Conservation (phyloP, 257 asterid species). For the Oldenlandia corymbosa region DNA sequence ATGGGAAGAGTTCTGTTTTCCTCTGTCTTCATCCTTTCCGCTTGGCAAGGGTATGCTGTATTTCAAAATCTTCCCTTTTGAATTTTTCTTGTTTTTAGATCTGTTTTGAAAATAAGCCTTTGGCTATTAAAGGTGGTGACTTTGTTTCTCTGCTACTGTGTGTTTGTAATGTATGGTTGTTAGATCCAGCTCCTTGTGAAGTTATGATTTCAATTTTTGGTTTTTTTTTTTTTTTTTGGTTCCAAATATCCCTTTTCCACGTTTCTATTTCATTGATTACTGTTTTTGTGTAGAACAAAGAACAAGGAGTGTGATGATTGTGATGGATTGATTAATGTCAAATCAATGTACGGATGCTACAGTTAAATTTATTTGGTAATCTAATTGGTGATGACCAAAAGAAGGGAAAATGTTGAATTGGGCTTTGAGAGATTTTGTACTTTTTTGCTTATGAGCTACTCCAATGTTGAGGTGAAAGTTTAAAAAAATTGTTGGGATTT, state of each 20-base stretch:
- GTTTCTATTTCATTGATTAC: no score
- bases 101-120: constrained; percentile 15
- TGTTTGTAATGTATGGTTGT: not conserved
- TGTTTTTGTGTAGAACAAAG: not conserved
- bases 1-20: constrained; percentile 84
- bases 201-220: not conserved
- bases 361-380: not conserved
- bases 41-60: constrained; percentile 76
- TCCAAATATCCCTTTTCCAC: not conserved
- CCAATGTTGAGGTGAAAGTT: not conserved
- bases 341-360: not conserved
- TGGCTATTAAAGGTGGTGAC: not conserved
- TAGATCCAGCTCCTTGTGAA: constrained; percentile 13
- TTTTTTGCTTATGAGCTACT: not conserved
- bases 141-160: not conserved
- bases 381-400: not conserved
- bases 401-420: not conserved
- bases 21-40: constrained; percentile 87
- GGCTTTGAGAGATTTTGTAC: not conserved
- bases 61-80: not conserved
- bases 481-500: not conserved
- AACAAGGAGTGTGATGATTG: not conserved
- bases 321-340: not conserved
- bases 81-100: constrained; percentile 26
- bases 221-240: not conserved